A percentile compares a stretch with the other conserved stretches of the same genome.
These are phyloP conservation scores for Russula sp. DNA, from an alignment of 768 basidiomycete species.

Conservation along the genomic window DNA sequence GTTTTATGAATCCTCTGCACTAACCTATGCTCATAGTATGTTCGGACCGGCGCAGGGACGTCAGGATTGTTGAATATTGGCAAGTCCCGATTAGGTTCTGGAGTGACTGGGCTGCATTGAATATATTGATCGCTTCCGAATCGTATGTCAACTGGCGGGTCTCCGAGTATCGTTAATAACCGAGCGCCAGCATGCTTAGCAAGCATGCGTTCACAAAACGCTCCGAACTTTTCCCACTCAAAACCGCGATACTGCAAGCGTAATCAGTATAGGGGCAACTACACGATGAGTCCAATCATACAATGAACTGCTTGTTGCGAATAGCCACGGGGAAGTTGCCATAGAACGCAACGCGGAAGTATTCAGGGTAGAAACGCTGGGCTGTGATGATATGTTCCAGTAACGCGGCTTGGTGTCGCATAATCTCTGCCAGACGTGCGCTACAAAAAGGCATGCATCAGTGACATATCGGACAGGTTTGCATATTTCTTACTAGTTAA, in stretches of 20 bases:
- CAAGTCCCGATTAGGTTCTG: conserved; percentile 73
- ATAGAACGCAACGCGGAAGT: conserved; percentile 90
- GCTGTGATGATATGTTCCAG: conserved; percentile 81
- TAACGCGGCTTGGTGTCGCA: conserved; percentile 81
- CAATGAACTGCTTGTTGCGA: conserved; percentile 86
- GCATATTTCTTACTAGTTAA: conserved; percentile 66
- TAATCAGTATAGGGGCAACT: neutral
- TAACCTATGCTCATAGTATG: conserved; percentile 85
- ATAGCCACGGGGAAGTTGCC: conserved; percentile 86
- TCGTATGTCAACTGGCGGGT: conserved; percentile 76
- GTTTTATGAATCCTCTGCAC: conserved; percentile 2
- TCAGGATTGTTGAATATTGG: conserved; percentile 83
- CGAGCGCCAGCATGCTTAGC: conserved; percentile 85
- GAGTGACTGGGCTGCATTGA: conserved; percentile 78
- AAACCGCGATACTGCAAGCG: conserved; percentile 75
- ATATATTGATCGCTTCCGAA: conserved; percentile 79
- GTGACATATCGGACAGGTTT: conserved; percentile 1
- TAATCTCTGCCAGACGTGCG: conserved; percentile 75
- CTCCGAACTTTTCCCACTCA: conserved; percentile 90
- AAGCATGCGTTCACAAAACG: conserved; percentile 87
- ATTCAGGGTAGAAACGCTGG: conserved; percentile 84
- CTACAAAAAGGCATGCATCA: conserved; percentile 35
- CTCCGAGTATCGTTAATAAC: conserved; percentile 62
- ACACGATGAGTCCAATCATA: conserved; percentile 33
- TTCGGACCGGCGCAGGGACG: conserved; percentile 70